These are phyloP conservation scores for Lathyrus sativus DNA, from an alignment of 306 rosid species.

Conservation along the genomic window DNA sequence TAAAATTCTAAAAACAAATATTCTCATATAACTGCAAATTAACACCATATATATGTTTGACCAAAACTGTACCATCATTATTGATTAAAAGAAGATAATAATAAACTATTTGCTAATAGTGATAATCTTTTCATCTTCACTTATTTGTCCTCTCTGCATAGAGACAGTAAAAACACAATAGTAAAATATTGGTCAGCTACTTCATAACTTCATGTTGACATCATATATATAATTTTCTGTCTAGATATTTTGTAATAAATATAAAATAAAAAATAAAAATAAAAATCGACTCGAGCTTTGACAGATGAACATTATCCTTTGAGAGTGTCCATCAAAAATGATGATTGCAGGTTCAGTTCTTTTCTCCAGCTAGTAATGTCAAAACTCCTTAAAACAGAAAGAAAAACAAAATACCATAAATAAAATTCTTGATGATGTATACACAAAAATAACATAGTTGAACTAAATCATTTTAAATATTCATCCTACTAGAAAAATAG, in stretches of 20 bases:
- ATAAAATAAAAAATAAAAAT: not conserved
- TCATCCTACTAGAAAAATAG: no score
- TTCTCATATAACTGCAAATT: not conserved
- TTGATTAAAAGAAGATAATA: constrained; percentile 16
- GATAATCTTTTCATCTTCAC: constrained; percentile 24
- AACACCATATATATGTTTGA: constrained; percentile 23
- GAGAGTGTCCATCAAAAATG: constrained; percentile 35
- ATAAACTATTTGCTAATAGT: constrained; percentile 28
- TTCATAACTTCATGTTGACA: constrained; percentile 27
- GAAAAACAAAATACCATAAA: constrained; percentile 24
- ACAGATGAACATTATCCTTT: constrained; percentile 15
- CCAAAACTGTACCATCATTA: constrained; percentile 31
- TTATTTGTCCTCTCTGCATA: not conserved
- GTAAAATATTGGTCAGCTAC: constrained; percentile 30
- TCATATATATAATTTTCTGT: constrained; percentile 42
- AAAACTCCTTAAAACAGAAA: constrained; percentile 40
- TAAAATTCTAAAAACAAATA: not conserved
- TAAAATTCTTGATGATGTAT: not conserved
- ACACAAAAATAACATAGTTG: not conserved
- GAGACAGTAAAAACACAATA: constrained; percentile 21
- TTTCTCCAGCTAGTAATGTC: constrained; percentile 33
- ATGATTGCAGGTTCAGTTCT: constrained; percentile 27
- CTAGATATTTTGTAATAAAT: constrained; percentile 28
- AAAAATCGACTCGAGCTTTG: constrained; percentile 14
- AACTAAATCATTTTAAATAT: not conserved